Evolutionary conservation across 108 stramenopile species (phyloP).

Genomic region (Cyclotella baltica): DNA sequence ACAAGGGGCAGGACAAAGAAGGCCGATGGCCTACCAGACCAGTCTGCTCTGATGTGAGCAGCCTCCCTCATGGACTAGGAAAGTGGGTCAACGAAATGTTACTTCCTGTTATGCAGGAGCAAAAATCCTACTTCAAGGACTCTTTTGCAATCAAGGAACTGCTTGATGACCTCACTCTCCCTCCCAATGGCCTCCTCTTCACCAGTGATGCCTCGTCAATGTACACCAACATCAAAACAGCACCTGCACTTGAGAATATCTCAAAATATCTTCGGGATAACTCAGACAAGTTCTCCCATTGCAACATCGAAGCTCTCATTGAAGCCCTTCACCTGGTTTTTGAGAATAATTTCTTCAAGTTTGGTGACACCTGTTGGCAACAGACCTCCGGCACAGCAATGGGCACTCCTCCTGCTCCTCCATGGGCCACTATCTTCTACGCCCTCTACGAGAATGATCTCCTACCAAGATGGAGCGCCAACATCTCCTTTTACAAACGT

Average conservation of each 20-base stretch:
- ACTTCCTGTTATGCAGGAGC: constrained; percentile 2
- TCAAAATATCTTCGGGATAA: neutral
- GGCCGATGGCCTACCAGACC: constrained; percentile 5
- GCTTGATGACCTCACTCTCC: neutral
- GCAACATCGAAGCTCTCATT: constrained; percentile 20
- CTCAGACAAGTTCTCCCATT: neutral
- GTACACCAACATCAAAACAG: constrained; percentile 43
- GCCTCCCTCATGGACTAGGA: neutral
- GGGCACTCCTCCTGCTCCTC: constrained; percentile 31
- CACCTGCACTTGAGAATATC: neutral
- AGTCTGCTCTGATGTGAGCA: constrained; percentile 13
- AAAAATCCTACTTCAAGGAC: constrained; percentile 14
- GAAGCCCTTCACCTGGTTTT: constrained; percentile 28
- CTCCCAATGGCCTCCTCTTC: constrained; percentile 24
- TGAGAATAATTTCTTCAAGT: constrained; percentile 21
- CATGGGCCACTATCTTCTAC: constrained; percentile 30
- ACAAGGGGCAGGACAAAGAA: no score
- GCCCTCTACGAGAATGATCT: constrained; percentile 23
- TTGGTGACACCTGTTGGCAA: constrained; percentile 32
- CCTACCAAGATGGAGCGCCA: neutral
- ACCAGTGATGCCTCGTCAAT: constrained; percentile 33
- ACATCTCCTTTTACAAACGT: constrained; percentile 12
- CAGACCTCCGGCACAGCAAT: constrained; percentile 39
- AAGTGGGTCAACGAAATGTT: constrained; percentile 4
- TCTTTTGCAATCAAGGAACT: neutral